Evolutionary conservation across 495 filamentous ascomycete genomes (phyloP), one percentile per base, ranked within the genome.

Genomic region (Lentithecium fluviatile): DNA sequence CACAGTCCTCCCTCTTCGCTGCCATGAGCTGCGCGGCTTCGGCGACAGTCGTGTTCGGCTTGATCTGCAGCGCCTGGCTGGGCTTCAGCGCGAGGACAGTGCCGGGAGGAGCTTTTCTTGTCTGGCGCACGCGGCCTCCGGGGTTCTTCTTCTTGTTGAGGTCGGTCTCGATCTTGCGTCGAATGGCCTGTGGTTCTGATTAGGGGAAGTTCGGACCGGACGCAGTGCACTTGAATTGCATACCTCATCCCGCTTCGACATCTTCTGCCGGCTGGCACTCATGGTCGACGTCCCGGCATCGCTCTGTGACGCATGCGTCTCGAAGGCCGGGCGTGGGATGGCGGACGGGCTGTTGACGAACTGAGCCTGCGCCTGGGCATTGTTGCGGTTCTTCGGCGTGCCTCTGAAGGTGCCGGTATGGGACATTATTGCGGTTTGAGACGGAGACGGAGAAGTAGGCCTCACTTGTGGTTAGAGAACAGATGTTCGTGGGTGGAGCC

Each of bases 11-110:
- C 57, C 94, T 82, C 81, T 99, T 99, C 26, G 94, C 94, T 26
- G 94, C 94, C 94, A 99, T 99, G 71, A 99, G 79, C 77, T 99
- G 95, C 29, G 94, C 93, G 36, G 94, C 94, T 74, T 97, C 94
- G 45, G 95, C 88, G 56, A 99, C 94, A 50, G 89, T 96, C 21
- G 91, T 96, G 52, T 81, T 79, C 48, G 94, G 95, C 77, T 99
- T 99, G 74, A 99, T 97, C 75, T 99, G 94, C 3, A 99, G 87
- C 29, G 94, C 94, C 66, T 88, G 90, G 69, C 91, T 96, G 25
- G 94, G 94, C 69, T 92, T 93, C 51, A 99, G 82, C 64, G 94
- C 89, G 58, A 97, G 86, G 49, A 99, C 94, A 54, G 92, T 95
- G 62, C 94, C 94, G 5, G 94, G 95, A 47, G 95, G 91, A 58